Evolutionary conservation across 2,329 filamentous ascomycete species (phyloP), one percentile per base, ranked within the genome.

Genomic region (Samsoniella hepiali): DNA sequence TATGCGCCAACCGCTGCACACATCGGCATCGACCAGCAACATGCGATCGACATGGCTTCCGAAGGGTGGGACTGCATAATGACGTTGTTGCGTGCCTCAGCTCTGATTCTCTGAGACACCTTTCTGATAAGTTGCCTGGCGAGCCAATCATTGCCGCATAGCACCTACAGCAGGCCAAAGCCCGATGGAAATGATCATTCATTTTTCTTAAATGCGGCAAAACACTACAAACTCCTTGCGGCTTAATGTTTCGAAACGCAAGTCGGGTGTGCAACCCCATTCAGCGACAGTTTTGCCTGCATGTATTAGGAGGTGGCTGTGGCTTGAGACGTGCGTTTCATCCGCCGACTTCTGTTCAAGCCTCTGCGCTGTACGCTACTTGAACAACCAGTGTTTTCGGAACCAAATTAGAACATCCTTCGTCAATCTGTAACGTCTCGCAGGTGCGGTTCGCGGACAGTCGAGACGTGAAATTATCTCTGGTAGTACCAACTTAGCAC

Each of bases 41-140:
- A 3, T 27, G 47, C 40, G 44, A 59, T 59, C 57, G 57, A 40
- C 57, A 45, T 34, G 38, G 29, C 36, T 34, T 34, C 50, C 50
- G 31, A 38, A 29, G 9, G 8, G 34, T 38, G 57, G 45, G 11
- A 8, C 34, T 11, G 8, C 15, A 10, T 11, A 22, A 59, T 59
- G 57, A 51, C 45, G 45, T 40, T 27, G 34, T 22, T 29, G 57
- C 57, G 31, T 59, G 44, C 57, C 57, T 50, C 57, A n/a, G 17
- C 57, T 50, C 34, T 59, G 57, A 59, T 32, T 29, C 57, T 50
- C 34, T 59, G 57, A 59, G 57, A 59, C 57, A 59, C 34, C 4
- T 34, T 32, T 15, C 31, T 7, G 40, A 58, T 34, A 36, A 34
- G 40, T 27, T 22, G 8, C 51, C n/a, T 29, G n/a, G 38, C 13